Evolutionary conservation across 169 alveolate genomes (phyloP).

Genomic region (Cyclospora cayetanensis): DNA sequence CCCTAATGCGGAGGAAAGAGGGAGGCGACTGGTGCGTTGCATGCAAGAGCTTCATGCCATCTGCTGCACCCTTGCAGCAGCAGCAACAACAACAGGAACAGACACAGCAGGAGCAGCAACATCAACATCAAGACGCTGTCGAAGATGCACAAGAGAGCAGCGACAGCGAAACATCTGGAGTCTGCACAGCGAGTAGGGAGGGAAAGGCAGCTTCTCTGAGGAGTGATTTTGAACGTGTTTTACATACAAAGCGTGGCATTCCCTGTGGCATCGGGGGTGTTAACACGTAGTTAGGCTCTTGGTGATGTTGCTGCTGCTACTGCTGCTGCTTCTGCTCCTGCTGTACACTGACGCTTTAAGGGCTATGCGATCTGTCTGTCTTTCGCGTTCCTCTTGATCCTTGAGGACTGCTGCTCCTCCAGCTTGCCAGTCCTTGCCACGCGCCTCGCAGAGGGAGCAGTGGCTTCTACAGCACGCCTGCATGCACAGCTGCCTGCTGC

Average conservation of each 20-base stretch:
- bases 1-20: background rate
- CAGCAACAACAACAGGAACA: slow-evolving; percentile 15
- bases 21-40: background rate
- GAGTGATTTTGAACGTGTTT: too few relatives aligned
- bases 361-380: too few relatives aligned
- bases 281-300: background rate
- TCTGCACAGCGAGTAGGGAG: background rate
- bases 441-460: too few relatives aligned
- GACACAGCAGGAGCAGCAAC: background rate
- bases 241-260: too few relatives aligned
- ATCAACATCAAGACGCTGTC: background rate
- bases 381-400: too few relatives aligned
- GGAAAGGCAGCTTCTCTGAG: too few relatives aligned
- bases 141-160: background rate
- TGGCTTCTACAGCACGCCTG: too few relatives aligned
- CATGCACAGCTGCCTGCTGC: too few relatives aligned
- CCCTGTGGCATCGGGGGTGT: too few relatives aligned
- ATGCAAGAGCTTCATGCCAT: background rate
- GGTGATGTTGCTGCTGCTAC: background rate
- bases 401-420: too few relatives aligned
- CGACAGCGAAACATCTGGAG: background rate
- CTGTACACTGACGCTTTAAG: background rate
- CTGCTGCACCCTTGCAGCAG: slow-evolving; percentile 17
- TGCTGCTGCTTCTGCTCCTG: slow-evolving; percentile 17
- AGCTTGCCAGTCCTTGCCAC: too few relatives aligned